These are phyloP conservation scores for Penicillium sp. DNA, from an alignment of 2,329 filamentous ascomycete species.

Conservation along the genomic window DNA sequence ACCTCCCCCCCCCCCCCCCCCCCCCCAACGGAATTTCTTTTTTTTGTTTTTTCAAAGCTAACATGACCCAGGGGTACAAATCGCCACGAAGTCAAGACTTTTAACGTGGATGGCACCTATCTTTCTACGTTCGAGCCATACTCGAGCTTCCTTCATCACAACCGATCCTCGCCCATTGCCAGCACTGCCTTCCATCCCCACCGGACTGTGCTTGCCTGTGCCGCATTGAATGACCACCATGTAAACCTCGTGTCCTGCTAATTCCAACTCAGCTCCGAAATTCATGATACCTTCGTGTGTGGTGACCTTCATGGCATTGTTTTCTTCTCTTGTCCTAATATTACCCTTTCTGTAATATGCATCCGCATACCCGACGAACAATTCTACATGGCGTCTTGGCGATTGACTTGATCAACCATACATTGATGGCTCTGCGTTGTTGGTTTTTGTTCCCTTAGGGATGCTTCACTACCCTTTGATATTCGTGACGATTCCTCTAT, in stretches of 20 bases:
- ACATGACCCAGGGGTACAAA: slow-evolving; percentile 70
- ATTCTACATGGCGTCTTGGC: slow-evolving; percentile 15
- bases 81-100: slow-evolving; percentile 83
- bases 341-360: slow-evolving; percentile 16
- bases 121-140: slow-evolving; percentile 87
- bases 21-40: neutral
- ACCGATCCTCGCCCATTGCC: slow-evolving; percentile 77
- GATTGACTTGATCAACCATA: slow-evolving; percentile 5
- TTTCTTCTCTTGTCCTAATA: slow-evolving; percentile 6
- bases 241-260: slow-evolving; percentile 81
- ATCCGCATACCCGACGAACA: slow-evolving; percentile 9
- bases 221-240: slow-evolving; percentile 81
- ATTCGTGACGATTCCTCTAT: neutral
- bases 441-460: neutral
- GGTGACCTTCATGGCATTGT: neutral
- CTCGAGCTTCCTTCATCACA: slow-evolving; percentile 80
- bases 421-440: slow-evolving; percentile 1
- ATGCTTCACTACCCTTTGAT: neutral
- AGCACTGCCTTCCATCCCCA: slow-evolving; percentile 95
- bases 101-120: slow-evolving; percentile 79
- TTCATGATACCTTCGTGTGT: neutral
- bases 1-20: too few relatives aligned
- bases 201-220: slow-evolving; percentile 83
- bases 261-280: slow-evolving; percentile 5
- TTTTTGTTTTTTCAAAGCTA: slow-evolving; percentile 7